phyloP scores from a whole-genome alignment of 2,329 filamentous ascomycete genomes.

The Aspergillus sclerotialis region DNA sequence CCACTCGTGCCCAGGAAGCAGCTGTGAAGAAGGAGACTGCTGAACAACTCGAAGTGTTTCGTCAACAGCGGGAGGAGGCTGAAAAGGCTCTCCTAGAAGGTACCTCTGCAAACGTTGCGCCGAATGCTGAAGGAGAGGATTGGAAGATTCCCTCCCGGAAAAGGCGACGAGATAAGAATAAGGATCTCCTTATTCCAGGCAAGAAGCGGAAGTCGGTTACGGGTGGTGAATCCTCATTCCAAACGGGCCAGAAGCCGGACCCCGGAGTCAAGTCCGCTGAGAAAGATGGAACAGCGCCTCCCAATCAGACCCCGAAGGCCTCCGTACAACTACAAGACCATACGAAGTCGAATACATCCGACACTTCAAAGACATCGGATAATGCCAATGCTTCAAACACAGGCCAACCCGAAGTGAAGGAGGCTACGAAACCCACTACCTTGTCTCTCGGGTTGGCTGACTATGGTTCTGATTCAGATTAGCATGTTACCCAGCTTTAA shows the following conservation, averaged over 20 bases:
- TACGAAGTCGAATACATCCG: not conserved
- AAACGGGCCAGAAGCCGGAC: conserved; percentile 6
- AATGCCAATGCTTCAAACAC: not conserved
- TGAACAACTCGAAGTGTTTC: conserved; percentile 53
- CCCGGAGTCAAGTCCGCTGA: conserved; percentile 2
- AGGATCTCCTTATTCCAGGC: conserved; percentile 30
- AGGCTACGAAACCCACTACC: conserved; percentile 15
- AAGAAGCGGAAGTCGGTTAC: conserved; percentile 41
- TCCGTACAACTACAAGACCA: not conserved
- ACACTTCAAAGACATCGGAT: not conserved
- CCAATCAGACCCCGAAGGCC: no score
- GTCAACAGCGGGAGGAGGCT: conserved; percentile 52
- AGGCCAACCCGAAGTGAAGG: conserved; percentile 5
- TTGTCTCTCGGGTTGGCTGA: conserved; percentile 27
- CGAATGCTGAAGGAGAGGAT: conserved; percentile 33
- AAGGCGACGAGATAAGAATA: conserved; percentile 45
- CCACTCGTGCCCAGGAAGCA: conserved; percentile 49
- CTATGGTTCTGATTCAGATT: conserved; percentile 37
- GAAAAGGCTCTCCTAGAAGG: conserved; percentile 44
- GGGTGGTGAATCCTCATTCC: no score
- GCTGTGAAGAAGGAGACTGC: conserved; percentile 52
- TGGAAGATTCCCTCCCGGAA: conserved; percentile 48
- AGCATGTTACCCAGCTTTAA: not conserved
- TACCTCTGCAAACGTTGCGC: conserved; percentile 23
- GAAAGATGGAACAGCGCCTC: no score